These are phyloP conservation scores for Hygrocybe punicea DNA, from an alignment of 768 basidiomycete species.

Conservation along the genomic window DNA sequence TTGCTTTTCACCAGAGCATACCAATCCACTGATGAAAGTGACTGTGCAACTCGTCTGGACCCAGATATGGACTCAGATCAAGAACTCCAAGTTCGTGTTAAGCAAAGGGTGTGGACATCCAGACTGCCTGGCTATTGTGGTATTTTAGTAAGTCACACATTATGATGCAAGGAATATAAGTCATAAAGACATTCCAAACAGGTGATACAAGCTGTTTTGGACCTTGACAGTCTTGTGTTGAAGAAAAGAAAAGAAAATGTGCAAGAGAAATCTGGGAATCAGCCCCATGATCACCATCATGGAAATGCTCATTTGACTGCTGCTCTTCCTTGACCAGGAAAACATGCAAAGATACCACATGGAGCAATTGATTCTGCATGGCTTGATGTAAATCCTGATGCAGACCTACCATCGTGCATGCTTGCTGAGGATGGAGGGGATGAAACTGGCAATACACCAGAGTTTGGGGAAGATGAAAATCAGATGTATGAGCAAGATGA, in stretches of 20 bases:
- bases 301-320: neutral
- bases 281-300: neutral
- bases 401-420: neutral
- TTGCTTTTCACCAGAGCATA: neutral
- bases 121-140: neutral
- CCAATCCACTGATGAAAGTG: constrained; percentile 2
- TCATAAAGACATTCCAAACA: neutral
- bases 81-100: neutral
- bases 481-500: neutral
- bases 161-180: neutral
- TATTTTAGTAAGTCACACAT: neutral
- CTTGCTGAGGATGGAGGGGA: neutral
- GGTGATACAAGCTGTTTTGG: neutral
- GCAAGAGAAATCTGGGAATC: neutral
- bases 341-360: neutral
- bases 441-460: neutral
- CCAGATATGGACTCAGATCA: neutral
- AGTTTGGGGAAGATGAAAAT: neutral
- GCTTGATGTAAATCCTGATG: neutral
- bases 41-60: neutral
- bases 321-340: neutral
- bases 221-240: neutral
- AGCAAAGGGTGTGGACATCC: neutral
- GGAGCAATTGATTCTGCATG: neutral
- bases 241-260: neutral